Conservation (phyloP, 2,329 filamentous ascomycete species). For the Stenocarpella maydis region DNA sequence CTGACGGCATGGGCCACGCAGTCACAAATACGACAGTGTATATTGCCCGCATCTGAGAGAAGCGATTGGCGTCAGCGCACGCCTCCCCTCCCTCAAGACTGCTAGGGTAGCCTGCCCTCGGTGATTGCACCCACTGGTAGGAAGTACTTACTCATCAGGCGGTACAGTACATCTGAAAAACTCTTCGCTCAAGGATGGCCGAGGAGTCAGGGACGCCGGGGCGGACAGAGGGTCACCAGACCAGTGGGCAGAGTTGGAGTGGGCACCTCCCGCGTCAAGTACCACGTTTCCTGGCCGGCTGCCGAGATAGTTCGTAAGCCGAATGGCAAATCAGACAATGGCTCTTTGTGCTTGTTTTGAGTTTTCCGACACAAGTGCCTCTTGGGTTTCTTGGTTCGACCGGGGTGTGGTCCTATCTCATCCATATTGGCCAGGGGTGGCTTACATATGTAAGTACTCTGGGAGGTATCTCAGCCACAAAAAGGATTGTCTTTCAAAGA, state of each 20-base stretch:
- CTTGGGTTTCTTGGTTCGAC: neutral
- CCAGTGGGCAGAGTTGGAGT: conserved; percentile 2
- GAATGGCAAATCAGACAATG: neutral
- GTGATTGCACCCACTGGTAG: neutral
- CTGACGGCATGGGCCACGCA: conserved; percentile 10
- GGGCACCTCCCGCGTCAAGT: neutral
- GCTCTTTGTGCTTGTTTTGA: neutral
- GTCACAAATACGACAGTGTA: neutral
- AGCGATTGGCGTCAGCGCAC: neutral
- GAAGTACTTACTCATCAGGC: neutral
- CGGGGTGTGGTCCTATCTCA: neutral
- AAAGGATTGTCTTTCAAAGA: neutral
- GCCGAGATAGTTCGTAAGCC: conserved; percentile 6
- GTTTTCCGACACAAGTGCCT: no score
- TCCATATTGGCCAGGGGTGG: neutral
- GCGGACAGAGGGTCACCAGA: conserved; percentile 2
- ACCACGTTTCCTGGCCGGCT: conserved; percentile 22
- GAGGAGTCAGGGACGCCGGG: no score
- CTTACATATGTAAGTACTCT: no score
- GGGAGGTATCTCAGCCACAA: neutral
- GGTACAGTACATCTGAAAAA: neutral
- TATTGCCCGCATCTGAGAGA: neutral
- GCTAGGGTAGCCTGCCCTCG: neutral
- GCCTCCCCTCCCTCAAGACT: neutral
- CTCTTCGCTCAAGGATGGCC: no score